Base-by-base conservation (phyloP, 257 asterid species). In the Nicotiana knightiana region DNA sequence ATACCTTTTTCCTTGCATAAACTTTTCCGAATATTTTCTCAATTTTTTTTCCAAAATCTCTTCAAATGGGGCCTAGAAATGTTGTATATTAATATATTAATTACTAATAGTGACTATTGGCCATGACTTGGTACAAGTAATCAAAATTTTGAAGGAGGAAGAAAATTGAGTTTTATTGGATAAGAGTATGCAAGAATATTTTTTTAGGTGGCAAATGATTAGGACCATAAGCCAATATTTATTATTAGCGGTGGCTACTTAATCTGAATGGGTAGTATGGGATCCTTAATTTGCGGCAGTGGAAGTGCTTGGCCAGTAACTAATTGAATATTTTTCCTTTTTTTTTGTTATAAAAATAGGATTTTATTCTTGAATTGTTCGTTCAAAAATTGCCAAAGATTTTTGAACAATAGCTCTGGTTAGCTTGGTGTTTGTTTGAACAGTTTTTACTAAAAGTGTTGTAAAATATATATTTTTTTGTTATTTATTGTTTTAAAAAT, bases 281-380 rank as follows among this genome's bases (percentile, higher is more conserved):
- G 10, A 68, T 81, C 81, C 86, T 83, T 82, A 76, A 73, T 80
- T 77, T 51, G 84, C 76, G 86, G 84, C 84, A 80, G 55, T 64
- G 84, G 26, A 81, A 57, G 82, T 75, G 84, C 59, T 15, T 73
- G n/a, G 12, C 28, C 79, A 48, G 43, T 48, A 73, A 26, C 26
- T 73, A 73, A 61, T 73, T 73, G 62, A 28, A 73, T 48, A 48
- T 11, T 46, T 48, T 71, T 46, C 24, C 61, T 12, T 1, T 2
- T 48, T 46, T 46, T 51, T 51, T 51, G 0, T 70, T 17, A 5
- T 10, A 73, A 3, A 0, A 11, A 1, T 1, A 1, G 3, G 7
- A 73, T 46, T 46, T 24, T 6, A 24, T 73, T 73, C 9, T 24
- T 73, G 39, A 73, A 46, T 73, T 21, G 15, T 48, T 24, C 35